Percentiles rank a stretch among this genome's conserved stretches.
Evolutionary conservation across 768 basidiomycete genomes (phyloP).

Genomic region (Sistotremastrum suecicum): DNA sequence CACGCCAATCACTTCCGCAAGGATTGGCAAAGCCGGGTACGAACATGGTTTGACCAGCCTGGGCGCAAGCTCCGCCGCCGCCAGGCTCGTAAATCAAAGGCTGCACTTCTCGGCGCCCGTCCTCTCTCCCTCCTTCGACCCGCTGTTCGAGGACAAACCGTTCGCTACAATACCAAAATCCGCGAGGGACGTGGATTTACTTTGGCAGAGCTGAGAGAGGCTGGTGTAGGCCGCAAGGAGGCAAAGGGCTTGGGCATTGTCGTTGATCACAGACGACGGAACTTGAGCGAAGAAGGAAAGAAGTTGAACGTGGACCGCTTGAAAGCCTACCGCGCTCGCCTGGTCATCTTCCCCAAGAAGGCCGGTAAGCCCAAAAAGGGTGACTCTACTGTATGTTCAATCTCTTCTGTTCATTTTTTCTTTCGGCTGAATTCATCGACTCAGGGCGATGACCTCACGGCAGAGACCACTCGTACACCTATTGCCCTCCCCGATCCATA

Average conservation of each 20-base stretch:
- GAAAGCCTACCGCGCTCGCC: constrained; percentile 80
- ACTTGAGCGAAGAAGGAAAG: constrained; percentile 94
- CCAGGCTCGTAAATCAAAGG: constrained; percentile 83
- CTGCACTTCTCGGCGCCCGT: constrained; percentile 80
- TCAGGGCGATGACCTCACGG: constrained; percentile 73
- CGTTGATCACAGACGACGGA: constrained; percentile 94
- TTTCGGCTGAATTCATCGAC: constrained; percentile 5
- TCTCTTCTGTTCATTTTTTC: constrained; percentile 1
- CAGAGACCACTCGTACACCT: constrained; percentile 53
- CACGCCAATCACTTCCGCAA: constrained; percentile 94
- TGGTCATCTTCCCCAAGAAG: constrained; percentile 97
- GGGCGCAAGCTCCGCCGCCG: constrained; percentile 95
- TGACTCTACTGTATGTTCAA: constrained; percentile 65
- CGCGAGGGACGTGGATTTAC: constrained; percentile 97
- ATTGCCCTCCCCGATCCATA: constrained; percentile 55
- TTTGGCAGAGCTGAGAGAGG: constrained; percentile 85
- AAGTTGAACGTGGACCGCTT: constrained; percentile 88
- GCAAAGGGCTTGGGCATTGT: constrained; percentile 87
- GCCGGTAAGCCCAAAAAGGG: constrained; percentile 91
- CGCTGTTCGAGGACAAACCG: constrained; percentile 90
- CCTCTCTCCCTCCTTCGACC: constrained; percentile 88
- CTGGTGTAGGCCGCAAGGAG: constrained; percentile 87
- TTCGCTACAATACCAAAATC: constrained; percentile 96
- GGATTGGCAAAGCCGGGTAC: constrained; percentile 96
- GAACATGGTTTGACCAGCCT: constrained; percentile 98